Evolutionary conservation across 116 monocot genomes (phyloP).

Genomic region (Phalaenopsis hybrid): DNA sequence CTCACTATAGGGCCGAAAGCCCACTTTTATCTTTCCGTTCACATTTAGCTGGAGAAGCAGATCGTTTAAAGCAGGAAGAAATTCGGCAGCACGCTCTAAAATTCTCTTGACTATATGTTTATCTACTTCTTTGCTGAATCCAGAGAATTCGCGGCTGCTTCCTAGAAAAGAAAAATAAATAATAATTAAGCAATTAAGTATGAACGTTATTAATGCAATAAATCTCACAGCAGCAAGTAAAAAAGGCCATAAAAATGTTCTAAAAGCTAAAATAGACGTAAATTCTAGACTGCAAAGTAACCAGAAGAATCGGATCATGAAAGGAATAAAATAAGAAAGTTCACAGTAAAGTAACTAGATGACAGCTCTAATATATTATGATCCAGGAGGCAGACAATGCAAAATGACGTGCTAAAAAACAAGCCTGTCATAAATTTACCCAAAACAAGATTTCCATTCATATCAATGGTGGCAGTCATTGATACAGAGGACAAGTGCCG

Average conservation of each 20-base stretch:
- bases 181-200: not conserved
- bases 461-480: conserved; percentile 72
- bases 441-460: conserved; percentile 59
- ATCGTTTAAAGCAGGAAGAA: conserved; percentile 50
- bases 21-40: conserved; percentile 51
- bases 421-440: conserved; percentile 28
- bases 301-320: not conserved
- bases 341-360: not conserved
- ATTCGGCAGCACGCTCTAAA: conserved; percentile 59
- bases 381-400: not conserved
- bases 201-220: not conserved
- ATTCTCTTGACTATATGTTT: conserved; percentile 48
- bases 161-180: conserved; percentile 28
- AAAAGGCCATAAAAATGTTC: not conserved
- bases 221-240: no score
- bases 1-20: conserved; percentile 83
- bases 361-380: not conserved
- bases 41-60: conserved; percentile 21
- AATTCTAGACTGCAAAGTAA: not conserved
- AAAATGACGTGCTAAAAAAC: not conserved
- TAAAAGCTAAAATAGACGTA: not conserved
- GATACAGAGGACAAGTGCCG: conserved; percentile 46
- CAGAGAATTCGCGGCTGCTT: conserved; percentile 82
- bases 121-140: conserved; percentile 59
- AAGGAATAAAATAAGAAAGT: not conserved